A percentile compares a stretch with the other conserved stretches of the same genome.
phyloP scores from a whole-genome alignment of 257 asterid genomes.

The Echium plantagineum region DNA sequence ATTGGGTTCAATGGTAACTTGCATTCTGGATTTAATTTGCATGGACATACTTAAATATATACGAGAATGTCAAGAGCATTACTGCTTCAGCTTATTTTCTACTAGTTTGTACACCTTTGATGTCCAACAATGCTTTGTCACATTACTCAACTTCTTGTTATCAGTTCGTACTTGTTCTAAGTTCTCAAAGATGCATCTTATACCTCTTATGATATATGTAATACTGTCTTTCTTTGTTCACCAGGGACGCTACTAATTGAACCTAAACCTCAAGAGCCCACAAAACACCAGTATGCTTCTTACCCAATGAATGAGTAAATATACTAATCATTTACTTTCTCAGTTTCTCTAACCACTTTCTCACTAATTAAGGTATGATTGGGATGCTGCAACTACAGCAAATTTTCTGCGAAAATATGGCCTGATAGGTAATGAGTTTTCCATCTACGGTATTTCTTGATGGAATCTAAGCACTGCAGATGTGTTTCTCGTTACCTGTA shows the following conservation, averaged over 20 bases:
- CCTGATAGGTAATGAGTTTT: constrained; percentile 44
- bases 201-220: neutral
- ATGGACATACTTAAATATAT: no score
- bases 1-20: constrained; percentile 88
- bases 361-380: constrained; percentile 59
- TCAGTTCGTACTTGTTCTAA: neutral
- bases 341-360: constrained; percentile 1
- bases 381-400: constrained; percentile 98
- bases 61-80: neutral
- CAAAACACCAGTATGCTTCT: constrained; percentile 76
- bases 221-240: neutral
- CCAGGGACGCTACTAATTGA: constrained; percentile 92
- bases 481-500: no score
- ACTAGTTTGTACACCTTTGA: neutral
- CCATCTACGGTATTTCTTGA: neutral
- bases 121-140: neutral
- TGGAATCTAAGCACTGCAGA: neutral
- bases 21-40: neutral
- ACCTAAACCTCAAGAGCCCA: constrained; percentile 99
- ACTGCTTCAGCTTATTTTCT: neutral
- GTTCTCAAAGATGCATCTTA: neutral
- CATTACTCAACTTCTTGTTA: neutral
- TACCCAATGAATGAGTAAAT: neutral
- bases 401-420: constrained; percentile 89
- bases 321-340: neutral